Evolutionary conservation across 495 filamentous ascomycete genomes (phyloP), one percentile per base, ranked within the genome.

Genomic region (Glarea lozoyensis): DNA sequence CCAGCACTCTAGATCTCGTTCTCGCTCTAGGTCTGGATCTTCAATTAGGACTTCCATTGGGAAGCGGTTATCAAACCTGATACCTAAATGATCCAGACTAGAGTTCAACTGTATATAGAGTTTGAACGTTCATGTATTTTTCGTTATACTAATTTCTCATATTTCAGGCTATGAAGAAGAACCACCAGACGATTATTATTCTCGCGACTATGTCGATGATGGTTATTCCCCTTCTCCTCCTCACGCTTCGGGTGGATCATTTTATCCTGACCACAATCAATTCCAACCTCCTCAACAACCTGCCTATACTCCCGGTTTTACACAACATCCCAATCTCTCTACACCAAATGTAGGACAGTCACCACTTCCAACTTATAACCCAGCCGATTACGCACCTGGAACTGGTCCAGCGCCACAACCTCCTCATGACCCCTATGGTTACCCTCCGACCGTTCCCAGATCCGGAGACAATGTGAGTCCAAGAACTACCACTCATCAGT

Each of bases 181-280:
- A 39, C 63, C 64, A 22, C 38, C 62, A 4, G 60, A 63, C 6
- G 52, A 52, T 15, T 65, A 63, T 37, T 60, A 65, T 36, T 45
- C 50, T 24, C 49, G 45, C 19, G 56, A 62, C 49, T 48, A 43
- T 17, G 46, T 60, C 31, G 39, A 48, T 22, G 56, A 61, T 24
- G 50, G 43, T 10, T 59, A 56, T 9, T 64, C 61, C 2, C 60
- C 65, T 18, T 75, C 73, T 0, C 73, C 73, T 17, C 67, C 70
- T 34, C 64, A 64, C 46, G 68, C 70, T 0, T 74, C 72, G 0
- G 72, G 72, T 27, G 73, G 73, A 6, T 67, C 60, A 41, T 72
- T 62, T 50, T 68, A 67, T 50, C 64, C 67, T 33, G 58, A 58
- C 24, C 56, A 48, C 38, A 61, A 61, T 31, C 50, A 63, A 42